Conservation (phyloP, 2,329 filamentous ascomycete species). For the Penicillium brasilianum region DNA sequence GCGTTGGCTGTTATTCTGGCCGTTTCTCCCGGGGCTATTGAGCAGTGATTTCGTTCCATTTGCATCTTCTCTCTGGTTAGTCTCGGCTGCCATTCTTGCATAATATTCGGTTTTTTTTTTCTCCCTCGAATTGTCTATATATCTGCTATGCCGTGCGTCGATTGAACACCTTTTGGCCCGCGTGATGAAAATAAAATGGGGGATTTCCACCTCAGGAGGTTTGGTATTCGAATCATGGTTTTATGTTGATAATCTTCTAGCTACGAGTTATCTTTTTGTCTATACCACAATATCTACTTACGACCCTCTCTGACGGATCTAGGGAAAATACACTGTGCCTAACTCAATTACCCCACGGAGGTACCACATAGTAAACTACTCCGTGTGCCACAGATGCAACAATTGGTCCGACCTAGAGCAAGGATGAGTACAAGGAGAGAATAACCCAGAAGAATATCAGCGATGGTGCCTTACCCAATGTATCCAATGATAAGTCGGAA, state of each 20-base stretch:
- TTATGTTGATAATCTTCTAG: not conserved
- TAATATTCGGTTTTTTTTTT: not conserved
- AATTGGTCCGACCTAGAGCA: not conserved
- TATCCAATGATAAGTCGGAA: not conserved
- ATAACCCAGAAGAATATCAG: too few relatives aligned
- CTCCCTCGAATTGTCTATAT: not conserved
- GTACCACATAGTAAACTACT: not conserved
- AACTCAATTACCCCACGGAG: not conserved
- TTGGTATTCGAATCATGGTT: not conserved
- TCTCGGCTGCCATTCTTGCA: not conserved
- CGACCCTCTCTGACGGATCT: too few relatives aligned
- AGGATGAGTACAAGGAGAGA: not conserved
- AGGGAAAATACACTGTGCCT: not conserved
- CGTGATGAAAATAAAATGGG: not conserved
- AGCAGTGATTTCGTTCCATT: slow-evolving; percentile 27
- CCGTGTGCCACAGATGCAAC: not conserved
- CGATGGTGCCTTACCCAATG: not conserved
- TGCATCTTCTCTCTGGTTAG: not conserved
- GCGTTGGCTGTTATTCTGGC: slow-evolving; percentile 65
- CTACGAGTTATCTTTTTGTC: not conserved
- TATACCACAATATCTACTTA: not conserved
- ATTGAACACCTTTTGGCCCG: not conserved
- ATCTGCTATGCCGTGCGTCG: not conserved
- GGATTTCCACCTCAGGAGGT: not conserved
- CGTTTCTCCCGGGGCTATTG: slow-evolving; percentile 53